Evolutionary conservation across 2,329 filamentous ascomycete species (phyloP), one percentile per base, ranked within the genome.

Genomic region (Fusarium sp.): DNA sequence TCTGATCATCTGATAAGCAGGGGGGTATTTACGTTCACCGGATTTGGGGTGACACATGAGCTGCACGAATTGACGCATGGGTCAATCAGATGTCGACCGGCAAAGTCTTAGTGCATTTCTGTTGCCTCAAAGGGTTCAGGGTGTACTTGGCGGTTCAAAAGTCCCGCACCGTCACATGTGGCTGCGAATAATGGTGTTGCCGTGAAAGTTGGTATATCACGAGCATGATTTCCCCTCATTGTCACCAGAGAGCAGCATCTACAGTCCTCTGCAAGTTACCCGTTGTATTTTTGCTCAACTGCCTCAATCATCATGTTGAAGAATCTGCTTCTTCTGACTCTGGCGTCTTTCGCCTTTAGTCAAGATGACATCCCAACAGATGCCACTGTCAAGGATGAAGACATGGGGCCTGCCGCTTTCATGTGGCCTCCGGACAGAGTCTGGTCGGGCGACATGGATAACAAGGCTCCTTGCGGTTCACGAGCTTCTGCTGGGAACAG

Each of bases 391-490:
- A 65, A 52, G 13, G 64, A 73, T 33, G 70, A 77, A n/a, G 76
- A 79, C 37, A 83, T 83, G 80, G 88, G 88, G 14, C 87, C 88
- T 11, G 87, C 87, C 23, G 87, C 86, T 13, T 89, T 91, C 75
- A 81, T 90, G 78, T 91, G 88, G 88, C 89, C 88, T 7, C 75
- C 82, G 17, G 88, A 90, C 77, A 82, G 88, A 55, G 80, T 81
- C 42, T 91, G 88, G 88, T 81, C 81, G 53, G 85, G 84, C 33
- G 81, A 82, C 15, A 78, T 83, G 40, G 88, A 90, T 74, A 90
- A 90, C 73, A 86, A 77, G 8, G 81, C 84, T 10, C 89, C 89
- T 0, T 91, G 89, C 73, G 88, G 89, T 56, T 88, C 87, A 14
- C 78, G 80, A 14, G 80, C 82, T 18, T 80, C 81, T 2, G 80